Base-by-base conservation (phyloP, 2,329 filamentous ascomycete species). In the Fusarium equiseti region DNA sequence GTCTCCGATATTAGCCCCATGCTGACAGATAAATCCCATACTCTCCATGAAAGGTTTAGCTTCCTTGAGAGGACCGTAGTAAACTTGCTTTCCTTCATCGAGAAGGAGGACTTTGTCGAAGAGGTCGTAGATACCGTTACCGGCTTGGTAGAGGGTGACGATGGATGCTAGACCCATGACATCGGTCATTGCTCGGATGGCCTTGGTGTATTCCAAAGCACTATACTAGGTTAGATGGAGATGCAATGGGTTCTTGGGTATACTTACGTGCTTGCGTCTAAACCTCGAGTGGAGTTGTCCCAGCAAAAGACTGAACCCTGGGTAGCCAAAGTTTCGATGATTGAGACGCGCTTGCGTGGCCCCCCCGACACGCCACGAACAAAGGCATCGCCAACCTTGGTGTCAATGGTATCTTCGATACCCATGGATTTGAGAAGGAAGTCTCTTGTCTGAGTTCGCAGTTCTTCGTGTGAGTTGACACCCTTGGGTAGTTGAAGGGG, bases 21-120 rank as follows among this genome's bases (percentile, higher is more conserved):
- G 84, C 1, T 83, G 83, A 71, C 87, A 92, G 26, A 88, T 73
- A 73, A 93, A 92, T 1, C 91, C 90, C 3, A 89, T 79, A 0
- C 82, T 78, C 73, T 91, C 89, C 84, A 92, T 90, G 73, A 90
- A 92, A 1, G 88, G 86, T 7, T 83, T 80, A 0, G 90, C 90
- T 64, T 89, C 82, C 8, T 83, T 78, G 69, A 84, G 81, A 0
- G 89, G 85, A 1, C 90, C 90, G 68, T 90, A 92, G 80, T 86
- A 92, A 48, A 91, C 84, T 71, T 92, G 78, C 66, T 89, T 88
- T 49, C 90, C 90, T 61, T 88, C 85, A 49, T 92, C 89, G 6
- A 92, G 83, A 11, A 92, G 85, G 1, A 92, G 82, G 0, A 92
- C 89, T 74, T 92, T 92, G 76, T 92, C 90, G 75, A 92, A 92